A percentile compares a stretch with the other conserved stretches of the same genome.
Evolutionary conservation across 305 asterid genomes (phyloP).

Genomic region (Fraxinus albicans): DNA sequence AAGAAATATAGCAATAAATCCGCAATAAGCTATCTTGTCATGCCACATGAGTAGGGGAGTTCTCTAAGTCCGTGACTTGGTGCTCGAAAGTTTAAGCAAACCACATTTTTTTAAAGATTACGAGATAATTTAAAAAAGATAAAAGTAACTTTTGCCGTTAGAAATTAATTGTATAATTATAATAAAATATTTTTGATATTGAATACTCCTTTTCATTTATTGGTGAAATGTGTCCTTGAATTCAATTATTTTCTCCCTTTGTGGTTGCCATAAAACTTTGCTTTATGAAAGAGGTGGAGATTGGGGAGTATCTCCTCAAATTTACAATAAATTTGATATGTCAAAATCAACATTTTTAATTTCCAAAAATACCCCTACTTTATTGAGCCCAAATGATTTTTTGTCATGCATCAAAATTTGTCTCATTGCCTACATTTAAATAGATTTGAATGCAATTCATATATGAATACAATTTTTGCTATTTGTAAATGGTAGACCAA

Average conservation of each 20-base stretch:
- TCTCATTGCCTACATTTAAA: neutral
- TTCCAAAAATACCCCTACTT: constrained; percentile 17
- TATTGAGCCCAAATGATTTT: neutral
- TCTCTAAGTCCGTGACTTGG: too few species aligned
- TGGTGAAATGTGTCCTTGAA: neutral
- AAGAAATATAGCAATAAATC: too few species aligned
- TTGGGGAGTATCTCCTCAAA: constrained; percentile 35
- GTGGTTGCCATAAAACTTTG: neutral
- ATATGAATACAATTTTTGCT: too few species aligned
- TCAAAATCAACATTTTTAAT: constrained; percentile 22
- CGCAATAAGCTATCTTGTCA: too few species aligned
- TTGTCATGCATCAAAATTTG: neutral
- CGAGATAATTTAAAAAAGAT: neutral
- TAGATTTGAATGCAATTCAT: neutral
- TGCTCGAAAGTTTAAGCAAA: neutral
- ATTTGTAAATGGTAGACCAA: too few species aligned
- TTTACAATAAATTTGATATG: constrained; percentile 38
- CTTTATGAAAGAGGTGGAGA: neutral
- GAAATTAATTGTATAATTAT: neutral
- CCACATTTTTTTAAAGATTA: too few species aligned
- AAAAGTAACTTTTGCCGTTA: neutral
- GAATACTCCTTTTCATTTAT: neutral
- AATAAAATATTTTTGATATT: too few species aligned
- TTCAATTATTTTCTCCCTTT: neutral
- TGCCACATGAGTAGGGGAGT: too few species aligned